Base-by-base conservation (phyloP, 2,329 filamentous ascomycete species). In the Fusarium anguioides region DNA sequence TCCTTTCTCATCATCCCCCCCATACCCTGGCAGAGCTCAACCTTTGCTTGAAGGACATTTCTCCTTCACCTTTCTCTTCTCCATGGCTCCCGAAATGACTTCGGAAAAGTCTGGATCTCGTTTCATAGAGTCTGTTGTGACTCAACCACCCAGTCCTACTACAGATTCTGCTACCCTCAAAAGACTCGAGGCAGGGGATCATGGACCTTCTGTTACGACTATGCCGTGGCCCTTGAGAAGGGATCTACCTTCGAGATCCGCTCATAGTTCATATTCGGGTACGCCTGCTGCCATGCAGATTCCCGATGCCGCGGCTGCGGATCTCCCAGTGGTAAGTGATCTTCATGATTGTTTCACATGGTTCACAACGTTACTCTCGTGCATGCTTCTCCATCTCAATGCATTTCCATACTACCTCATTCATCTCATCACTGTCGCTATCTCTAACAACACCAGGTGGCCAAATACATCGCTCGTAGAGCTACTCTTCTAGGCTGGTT, bases 401-500 rank as follows among this genome's bases (percentile, higher is more conserved):
- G 37, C 24, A 21, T 20, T 61, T 24, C 29, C 24, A 35, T 18
- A 6, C n/a, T 24, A 5, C 11, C 9, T 14, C 12, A 20, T 31
- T 8, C 9, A 52, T 20, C 3, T 5, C 17, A 18, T 36, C 15
- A 8, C 2, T 9, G 8, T 6, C 17, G 40, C 31, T 26, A 9
- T 23, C 7, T 40, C 66, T 71, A 47, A 71, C 27, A 29, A 2
- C 10, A 6, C 0, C 27, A 74, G 72, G 50, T 74, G 27, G 64
- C 70, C 11, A 74, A 71, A 29, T 74, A 74, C 44, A 64, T 74
- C 3, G 62, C 72, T 5, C 72, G 72, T 10, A 69, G 72, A 9
- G 72, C 72, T 14, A 74, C 70, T 0, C 51, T 74, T 4, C 60
- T 74, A 3, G 72, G 72, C 2, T 74, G 69, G 69, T 74, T 74